Conservation (phyloP, 2,329 filamentous ascomycete species). For the Sporothrix variecibatus region DNA sequence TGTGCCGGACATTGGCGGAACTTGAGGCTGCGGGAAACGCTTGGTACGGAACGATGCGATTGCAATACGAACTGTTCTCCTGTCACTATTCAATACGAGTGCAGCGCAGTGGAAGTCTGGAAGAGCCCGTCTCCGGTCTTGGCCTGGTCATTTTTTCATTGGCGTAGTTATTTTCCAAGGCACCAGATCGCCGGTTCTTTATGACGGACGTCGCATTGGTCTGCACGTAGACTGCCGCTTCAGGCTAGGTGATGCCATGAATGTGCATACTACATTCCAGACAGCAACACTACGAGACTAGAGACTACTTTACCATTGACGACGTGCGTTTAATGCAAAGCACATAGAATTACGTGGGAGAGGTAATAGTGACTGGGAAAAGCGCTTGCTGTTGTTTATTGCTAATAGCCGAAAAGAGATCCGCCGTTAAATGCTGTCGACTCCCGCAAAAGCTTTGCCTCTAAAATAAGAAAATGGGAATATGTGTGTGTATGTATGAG, state of each 20-base stretch:
- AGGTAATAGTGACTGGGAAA: not conserved
- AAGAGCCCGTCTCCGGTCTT: not conserved
- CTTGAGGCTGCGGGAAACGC: not conserved
- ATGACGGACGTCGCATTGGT: not conserved
- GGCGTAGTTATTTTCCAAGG: not conserved
- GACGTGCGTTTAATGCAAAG: not conserved
- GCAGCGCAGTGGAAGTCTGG: not conserved
- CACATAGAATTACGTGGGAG: not conserved
- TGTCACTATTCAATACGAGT: not conserved
- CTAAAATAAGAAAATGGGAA: not conserved
- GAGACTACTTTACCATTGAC: not conserved
- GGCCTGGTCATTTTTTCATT: conserved; percentile 5
- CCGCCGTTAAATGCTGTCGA: not conserved
- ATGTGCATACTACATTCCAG: not conserved
- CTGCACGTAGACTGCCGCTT: not conserved
- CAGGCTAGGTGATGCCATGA: not conserved
- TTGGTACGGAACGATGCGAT: not conserved
- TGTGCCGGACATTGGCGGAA: not conserved
- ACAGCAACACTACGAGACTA: not conserved
- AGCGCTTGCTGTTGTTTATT: not conserved
- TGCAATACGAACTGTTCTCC: not conserved
- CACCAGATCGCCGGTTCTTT: not conserved
- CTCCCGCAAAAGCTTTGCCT: not conserved
- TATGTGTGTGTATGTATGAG: not conserved
- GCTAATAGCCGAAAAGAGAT: not conserved